Base-by-base conservation (phyloP, 768 basidiomycete species). In the Pleurotus platypus region DNA sequence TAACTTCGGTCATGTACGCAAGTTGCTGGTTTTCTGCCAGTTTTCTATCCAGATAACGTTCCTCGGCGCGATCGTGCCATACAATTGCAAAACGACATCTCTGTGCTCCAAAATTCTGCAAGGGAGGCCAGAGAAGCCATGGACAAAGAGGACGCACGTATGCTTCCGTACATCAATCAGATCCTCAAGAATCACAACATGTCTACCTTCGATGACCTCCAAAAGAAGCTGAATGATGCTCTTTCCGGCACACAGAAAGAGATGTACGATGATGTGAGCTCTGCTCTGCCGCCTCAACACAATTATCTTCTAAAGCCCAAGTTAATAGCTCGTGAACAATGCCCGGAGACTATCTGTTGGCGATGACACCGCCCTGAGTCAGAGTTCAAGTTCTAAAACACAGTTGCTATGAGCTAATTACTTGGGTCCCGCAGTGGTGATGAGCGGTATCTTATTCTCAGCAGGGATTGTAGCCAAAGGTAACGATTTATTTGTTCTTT, bases 101-200 rank as follows among this genome's bases (percentile, higher is more conserved):
- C 51, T n/a, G 15, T 53, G 39, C 18, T 53, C 3, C 51, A 53
- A 40, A 53, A 53, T 40, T 39, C 37, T 15, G 51, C 51, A 15
- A 22, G 22, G 38, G 51, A 53, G 26, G 51, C 51, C 18, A 53
- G 27, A 22, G 51, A 39, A 15, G 51, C 51, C n/a, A 53, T 53
- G 51, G 51, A 53, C 38, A 42, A 53, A 9, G 51, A 53, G 40
- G 51, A 53, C n/a, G 50, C 50, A 5, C 50, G 50, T 8, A 53
- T 53, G 50, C 1, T 53, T 7, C 50, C 50, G 4, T 53, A 53
- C 16, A 53, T 53, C 30, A 53, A 53, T 38, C 50, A 53, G 37
- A 53, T 53, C 50, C 50, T 53, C 37, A 53, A 53, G 22, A 53
- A 40, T 13, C 50, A 53, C 39, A 40, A 40, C 8, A 53, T 53